A percentile compares a stretch with the other conserved stretches of the same genome.
phyloP scores from a whole-genome alignment of 106 monocot genomes.

The Gastrodia elata region DNA sequence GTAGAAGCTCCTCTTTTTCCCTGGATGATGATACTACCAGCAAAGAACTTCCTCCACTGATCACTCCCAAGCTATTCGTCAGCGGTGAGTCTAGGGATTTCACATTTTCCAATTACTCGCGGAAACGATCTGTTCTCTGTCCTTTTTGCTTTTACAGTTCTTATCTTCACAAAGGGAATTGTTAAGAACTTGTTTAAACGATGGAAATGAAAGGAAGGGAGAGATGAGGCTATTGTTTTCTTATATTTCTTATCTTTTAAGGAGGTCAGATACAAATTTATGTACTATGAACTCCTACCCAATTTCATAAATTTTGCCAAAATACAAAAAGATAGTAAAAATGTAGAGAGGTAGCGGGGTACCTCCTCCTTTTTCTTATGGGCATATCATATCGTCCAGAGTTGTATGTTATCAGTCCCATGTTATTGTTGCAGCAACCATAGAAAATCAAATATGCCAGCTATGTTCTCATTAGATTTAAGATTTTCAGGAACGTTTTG shows the following conservation, averaged over 20 bases:
- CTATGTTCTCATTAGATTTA: not conserved
- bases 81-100: conserved; percentile 7
- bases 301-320: too few relatives aligned
- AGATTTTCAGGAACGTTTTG: not conserved
- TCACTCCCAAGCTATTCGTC: conserved; percentile 7
- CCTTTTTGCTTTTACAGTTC: not conserved
- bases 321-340: too few relatives aligned
- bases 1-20: conserved; percentile 5
- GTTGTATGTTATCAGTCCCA: not conserved
- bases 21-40: not conserved
- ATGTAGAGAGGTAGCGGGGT: too few relatives aligned
- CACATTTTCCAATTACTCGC: not conserved
- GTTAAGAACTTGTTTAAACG: too few relatives aligned
- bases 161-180: not conserved
- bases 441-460: not conserved
- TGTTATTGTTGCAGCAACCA: not conserved
- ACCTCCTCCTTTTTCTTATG: too few relatives aligned
- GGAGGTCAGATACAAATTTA: not conserved
- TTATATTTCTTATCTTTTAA: not conserved
- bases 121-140: not conserved
- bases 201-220: not conserved
- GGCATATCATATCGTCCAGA: too few relatives aligned
- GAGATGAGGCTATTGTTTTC: not conserved
- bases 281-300: too few relatives aligned
- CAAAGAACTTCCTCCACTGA: conserved; percentile 9